These are phyloP conservation scores for Backusella liffmaniae DNA, from an alignment of 192 early-diverging fungal species.

Conservation along the genomic window DNA sequence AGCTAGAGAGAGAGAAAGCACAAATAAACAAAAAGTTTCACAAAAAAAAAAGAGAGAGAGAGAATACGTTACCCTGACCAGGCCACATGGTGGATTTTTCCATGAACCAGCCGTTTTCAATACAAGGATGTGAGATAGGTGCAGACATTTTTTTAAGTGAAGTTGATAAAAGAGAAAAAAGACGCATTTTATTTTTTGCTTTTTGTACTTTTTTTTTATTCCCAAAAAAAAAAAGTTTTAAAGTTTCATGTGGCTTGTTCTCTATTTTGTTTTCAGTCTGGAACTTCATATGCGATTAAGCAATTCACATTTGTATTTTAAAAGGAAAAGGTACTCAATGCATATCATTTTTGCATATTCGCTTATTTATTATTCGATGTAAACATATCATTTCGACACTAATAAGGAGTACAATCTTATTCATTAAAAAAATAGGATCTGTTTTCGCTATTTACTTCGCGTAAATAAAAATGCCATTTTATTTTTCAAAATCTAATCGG, in stretches of 20 bases:
- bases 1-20: slow-evolving; percentile 46
- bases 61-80: slow-evolving; percentile 74
- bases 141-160: slow-evolving; percentile 33
- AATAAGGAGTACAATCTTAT: neutral
- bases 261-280: neutral
- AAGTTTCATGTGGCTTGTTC: neutral
- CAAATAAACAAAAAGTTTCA: neutral
- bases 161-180: slow-evolving; percentile 7
- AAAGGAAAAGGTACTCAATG: neutral
- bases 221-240: neutral
- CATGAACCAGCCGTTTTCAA: slow-evolving; percentile 96
- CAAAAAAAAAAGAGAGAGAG: neutral
- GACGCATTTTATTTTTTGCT: neutral
- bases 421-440: neutral
- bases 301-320: neutral
- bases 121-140: slow-evolving; percentile 81
- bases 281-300: neutral
- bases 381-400: neutral
- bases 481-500: neutral
- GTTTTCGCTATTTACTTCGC: neutral
- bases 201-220: neutral
- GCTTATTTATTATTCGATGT: neutral
- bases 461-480: neutral
- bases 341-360: neutral
- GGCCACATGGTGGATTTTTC: slow-evolving; percentile 96